phyloP scores from a whole-genome alignment of 768 basidiomycete genomes.

The Mycena sanguinolenta region DNA sequence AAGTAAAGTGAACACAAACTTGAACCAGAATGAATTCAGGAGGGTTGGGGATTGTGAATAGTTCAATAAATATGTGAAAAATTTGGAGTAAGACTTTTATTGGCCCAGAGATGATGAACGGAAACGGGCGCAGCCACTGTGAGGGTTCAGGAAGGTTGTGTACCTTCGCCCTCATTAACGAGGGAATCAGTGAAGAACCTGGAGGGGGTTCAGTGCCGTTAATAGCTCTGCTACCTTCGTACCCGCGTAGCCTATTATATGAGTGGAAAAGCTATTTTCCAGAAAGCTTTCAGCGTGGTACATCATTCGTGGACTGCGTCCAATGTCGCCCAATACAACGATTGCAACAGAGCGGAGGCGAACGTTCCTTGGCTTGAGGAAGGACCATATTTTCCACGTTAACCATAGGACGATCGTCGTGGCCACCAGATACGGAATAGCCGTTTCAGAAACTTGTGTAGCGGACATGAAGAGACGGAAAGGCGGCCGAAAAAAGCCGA shows the following conservation, averaged over 20 bases:
- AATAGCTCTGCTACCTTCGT: constrained; percentile 35
- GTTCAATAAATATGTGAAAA: constrained; percentile 68
- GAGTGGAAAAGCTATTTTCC: constrained; percentile 80
- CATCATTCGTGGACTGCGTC: constrained; percentile 98
- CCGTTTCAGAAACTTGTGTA: constrained; percentile 32
- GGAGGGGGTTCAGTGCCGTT: constrained; percentile 25
- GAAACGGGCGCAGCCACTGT: constrained; percentile 60
- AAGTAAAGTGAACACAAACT: constrained; percentile 61
- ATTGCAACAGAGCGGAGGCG: constrained; percentile 83
- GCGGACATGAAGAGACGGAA: constrained; percentile 6
- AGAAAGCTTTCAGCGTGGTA: constrained; percentile 97
- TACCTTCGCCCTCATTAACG: constrained; percentile 76
- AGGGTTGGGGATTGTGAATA: constrained; percentile 72
- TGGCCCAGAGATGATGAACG: constrained; percentile 82
- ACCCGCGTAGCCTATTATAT: constrained; percentile 91
- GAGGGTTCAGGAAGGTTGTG: constrained; percentile 79
- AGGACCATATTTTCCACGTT: constrained; percentile 49
- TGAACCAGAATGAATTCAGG: constrained; percentile 93
- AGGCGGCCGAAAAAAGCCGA: constrained; percentile 1
- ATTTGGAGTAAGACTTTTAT: constrained; percentile 85
- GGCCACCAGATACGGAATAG: constrained; percentile 27
- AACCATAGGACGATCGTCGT: constrained; percentile 40
- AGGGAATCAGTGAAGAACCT: constrained; percentile 86
- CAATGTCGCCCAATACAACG: constrained; percentile 95
- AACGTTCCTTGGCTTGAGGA: constrained; percentile 52